Base-by-base conservation (phyloP, 2,329 filamentous ascomycete genomes). In the Apiospora malaysiana region DNA sequence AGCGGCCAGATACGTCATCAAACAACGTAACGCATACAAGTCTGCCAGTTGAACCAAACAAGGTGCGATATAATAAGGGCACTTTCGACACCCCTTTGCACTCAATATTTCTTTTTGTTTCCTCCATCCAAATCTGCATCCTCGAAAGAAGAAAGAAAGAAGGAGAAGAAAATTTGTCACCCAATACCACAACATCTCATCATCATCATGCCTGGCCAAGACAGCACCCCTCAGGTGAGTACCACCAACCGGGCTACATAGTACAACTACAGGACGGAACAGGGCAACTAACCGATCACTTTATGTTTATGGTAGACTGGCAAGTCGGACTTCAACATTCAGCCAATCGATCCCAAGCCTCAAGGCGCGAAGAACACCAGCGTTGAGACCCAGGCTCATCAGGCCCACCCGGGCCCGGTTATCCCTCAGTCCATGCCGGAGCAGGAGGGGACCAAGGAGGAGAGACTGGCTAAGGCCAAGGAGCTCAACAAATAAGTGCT, bases 391-490 rank as follows among this genome's bases (percentile, higher is more conserved):
- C 82, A 84, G 69, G 83, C 87, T 46, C 84, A 87, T 77, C 79
- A 85, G 70, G 89, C 89, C 23, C 82, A 87, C 68, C 89, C 89
- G 16, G 90, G 90, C 45, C 90, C 90, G 21, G 89, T 83, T 40
- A 76, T 90, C 37, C 83, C 87, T 23, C 80, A 88, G 73, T 83
- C 86, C 72, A 85, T 90, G 82, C 85, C 85, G 21, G 81, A 86
- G 68, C 79, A 87, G 79, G 88, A 91, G 82, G 90, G 89, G 21
- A 89, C 87, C 71, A 92, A 91, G 81, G 91, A 92, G 79, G 92
- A 94, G 77, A 87, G 91, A 69, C 83, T 86, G 77, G 89, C 87
- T 16, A 90, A 89, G 79, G 90, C 89, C 72, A 83, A 90, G 79
- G 89, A 88, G 77, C 76, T 94, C 80, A 93, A 93, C 84, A 89